Percentiles rank a stretch among this genome's conserved stretches.
Conservation (phyloP, 2,329 filamentous ascomycete species). For the Pseudocercospora musae region DNA sequence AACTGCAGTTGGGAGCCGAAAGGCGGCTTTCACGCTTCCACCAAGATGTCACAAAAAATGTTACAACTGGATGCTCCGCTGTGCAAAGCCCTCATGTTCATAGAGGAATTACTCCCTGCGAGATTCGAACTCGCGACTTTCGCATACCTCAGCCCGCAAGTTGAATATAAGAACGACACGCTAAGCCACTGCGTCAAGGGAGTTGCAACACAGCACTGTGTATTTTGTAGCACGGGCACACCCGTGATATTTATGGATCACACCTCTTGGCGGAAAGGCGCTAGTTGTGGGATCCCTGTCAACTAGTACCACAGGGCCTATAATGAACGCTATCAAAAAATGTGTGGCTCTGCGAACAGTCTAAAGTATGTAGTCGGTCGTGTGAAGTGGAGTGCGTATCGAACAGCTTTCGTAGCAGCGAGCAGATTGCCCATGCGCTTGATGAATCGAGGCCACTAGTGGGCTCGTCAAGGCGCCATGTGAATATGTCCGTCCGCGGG, state of each 20-base stretch:
- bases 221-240: background rate
- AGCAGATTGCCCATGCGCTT: constrained; percentile 61
- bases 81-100: background rate
- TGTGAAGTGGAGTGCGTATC: no score
- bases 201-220: constrained; percentile 10
- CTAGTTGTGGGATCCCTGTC: background rate
- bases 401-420: constrained; percentile 61
- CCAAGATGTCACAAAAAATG: background rate
- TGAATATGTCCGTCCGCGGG: constrained; percentile 44
- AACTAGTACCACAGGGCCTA: no score
- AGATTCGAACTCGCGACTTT: constrained; percentile 33
- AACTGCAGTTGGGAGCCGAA: no score
- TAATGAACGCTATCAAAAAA: no score
- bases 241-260: background rate
- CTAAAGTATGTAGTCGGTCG: no score
- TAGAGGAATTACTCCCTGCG: constrained; percentile 15
- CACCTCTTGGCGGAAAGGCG: background rate
- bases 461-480: constrained; percentile 58
- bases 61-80: background rate
- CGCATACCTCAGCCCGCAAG: constrained; percentile 26
- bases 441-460: constrained; percentile 61
- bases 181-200: constrained; percentile 32
- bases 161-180: constrained; percentile 32
- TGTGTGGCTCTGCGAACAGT: background rate
- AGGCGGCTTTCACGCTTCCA: no score